phyloP scores from a whole-genome alignment of 495 filamentous ascomycete genomes.

The Opeltia flavorubescens region DNA sequence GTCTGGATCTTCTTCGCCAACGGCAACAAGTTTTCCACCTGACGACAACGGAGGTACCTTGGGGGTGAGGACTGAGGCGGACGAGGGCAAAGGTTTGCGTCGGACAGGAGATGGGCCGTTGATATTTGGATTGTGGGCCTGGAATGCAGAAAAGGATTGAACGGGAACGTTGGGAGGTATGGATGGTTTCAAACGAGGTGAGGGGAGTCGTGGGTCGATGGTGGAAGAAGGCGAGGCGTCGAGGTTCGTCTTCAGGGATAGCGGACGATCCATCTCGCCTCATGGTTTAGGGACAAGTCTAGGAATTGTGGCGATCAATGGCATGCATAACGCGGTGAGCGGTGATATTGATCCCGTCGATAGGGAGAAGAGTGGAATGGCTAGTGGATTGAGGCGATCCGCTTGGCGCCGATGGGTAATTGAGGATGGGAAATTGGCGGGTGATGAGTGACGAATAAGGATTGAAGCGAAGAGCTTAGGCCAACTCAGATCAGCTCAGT shows the following conservation, averaged over 20 bases:
- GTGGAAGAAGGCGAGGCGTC: background rate
- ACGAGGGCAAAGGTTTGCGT: constrained; percentile 22
- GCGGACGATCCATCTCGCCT: constrained; percentile 5
- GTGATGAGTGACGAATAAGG: no score
- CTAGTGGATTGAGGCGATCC: no score
- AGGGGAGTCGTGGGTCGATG: background rate
- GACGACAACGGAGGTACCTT: constrained; percentile 8
- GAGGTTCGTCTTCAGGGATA: constrained; percentile 3
- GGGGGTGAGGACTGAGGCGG: constrained; percentile 8
- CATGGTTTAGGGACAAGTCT: background rate
- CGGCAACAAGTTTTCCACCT: constrained; percentile 9
- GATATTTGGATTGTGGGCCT: constrained; percentile 2
- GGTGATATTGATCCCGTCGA: background rate
- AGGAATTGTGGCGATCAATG: background rate
- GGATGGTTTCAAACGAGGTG: constrained; percentile 6
- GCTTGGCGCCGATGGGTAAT: no score
- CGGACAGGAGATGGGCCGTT: constrained; percentile 17
- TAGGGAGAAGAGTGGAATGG: background rate
- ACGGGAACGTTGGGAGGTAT: constrained; percentile 4
- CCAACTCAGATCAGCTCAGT: no score
- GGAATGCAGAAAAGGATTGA: constrained; percentile 6
- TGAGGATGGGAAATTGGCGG: no score
- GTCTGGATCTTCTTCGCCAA: constrained; percentile 12
- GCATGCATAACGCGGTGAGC: background rate
- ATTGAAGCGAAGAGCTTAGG: no score